Percentiles rank a stretch among this genome's conserved stretches.
These are phyloP conservation scores for Phytophthora citricola DNA, from an alignment of 352 stramenopile genomes.

Conservation along the genomic window DNA sequence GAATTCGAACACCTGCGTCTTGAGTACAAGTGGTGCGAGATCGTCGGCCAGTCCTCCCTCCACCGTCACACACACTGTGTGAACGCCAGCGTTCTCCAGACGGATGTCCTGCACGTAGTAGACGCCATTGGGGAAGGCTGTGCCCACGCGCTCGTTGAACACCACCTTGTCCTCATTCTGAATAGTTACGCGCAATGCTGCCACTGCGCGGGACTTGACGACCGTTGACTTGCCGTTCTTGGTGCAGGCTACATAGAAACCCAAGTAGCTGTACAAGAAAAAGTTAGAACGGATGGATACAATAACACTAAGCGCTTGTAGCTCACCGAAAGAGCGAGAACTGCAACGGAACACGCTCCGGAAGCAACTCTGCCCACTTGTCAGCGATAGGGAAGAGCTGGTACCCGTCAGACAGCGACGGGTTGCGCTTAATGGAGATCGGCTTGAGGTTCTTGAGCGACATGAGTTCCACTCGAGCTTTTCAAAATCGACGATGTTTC, in stretches of 20 bases:
- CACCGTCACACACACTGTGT: constrained; percentile 70
- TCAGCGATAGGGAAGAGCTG: constrained; percentile 69
- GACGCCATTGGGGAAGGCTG: constrained; percentile 75
- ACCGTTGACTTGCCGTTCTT: constrained; percentile 71
- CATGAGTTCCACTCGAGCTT: constrained; percentile 24
- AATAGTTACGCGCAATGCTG: constrained; percentile 73
- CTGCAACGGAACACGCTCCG: constrained; percentile 65
- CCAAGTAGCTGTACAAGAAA: constrained; percentile 54
- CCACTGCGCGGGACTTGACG: constrained; percentile 57
- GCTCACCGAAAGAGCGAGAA: constrained; percentile 80
- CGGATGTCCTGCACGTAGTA: constrained; percentile 85
- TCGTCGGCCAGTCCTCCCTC: constrained; percentile 59
- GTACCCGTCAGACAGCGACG: constrained; percentile 61
- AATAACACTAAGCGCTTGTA: not conserved
- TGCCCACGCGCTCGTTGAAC: constrained; percentile 62
- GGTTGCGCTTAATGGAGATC: constrained; percentile 52
- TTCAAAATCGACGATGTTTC: constrained; percentile 6
- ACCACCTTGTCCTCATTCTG: constrained; percentile 83
- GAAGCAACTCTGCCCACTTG: constrained; percentile 78
- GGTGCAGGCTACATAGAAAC: constrained; percentile 76
- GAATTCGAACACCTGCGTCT: constrained; percentile 81
- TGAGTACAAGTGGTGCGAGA: constrained; percentile 63
- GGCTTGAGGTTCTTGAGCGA: constrained; percentile 82
- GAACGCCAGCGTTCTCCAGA: constrained; percentile 59
- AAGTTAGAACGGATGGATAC: not conserved